phyloP scores from a whole-genome alignment of 2,329 filamentous ascomycete species.

The Exserohilum rostratum region DNA sequence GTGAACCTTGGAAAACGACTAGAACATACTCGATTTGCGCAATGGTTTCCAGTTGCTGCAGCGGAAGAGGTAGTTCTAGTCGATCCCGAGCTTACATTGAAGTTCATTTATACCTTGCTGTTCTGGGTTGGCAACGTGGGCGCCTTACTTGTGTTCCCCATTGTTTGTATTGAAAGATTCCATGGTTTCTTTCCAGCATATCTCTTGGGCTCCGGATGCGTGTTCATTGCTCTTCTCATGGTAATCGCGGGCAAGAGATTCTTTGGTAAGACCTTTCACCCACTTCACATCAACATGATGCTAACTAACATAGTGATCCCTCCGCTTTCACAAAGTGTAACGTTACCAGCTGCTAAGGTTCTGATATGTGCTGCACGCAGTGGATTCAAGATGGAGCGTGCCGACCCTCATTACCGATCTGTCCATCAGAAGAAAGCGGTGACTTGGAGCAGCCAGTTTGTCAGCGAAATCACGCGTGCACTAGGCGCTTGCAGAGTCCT shows the following conservation, averaged over 20 bases:
- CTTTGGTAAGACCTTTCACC: not conserved
- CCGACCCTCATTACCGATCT: conserved; percentile 34
- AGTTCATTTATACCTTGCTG: conserved; percentile 49
- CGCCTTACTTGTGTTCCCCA: conserved; percentile 67
- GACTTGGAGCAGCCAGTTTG: conserved; percentile 34
- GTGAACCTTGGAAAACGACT: not conserved
- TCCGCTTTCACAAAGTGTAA: conserved; percentile 29
- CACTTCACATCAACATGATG: not conserved
- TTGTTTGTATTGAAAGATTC: conserved; percentile 70
- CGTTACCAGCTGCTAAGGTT: conserved; percentile 34
- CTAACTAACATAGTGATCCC: conserved; percentile 12
- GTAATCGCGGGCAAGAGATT: conserved; percentile 47
- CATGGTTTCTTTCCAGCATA: conserved; percentile 71
- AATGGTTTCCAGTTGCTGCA: conserved; percentile 7
- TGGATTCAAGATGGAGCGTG: conserved; percentile 34
- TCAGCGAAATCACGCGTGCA: conserved; percentile 37
- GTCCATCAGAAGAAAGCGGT: conserved; percentile 28
- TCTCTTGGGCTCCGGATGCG: conserved; percentile 66
- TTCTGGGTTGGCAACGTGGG: conserved; percentile 65
- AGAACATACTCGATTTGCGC: not conserved
- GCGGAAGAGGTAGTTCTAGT: conserved; percentile 45
- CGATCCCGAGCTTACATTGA: conserved; percentile 42
- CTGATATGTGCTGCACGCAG: conserved; percentile 35
- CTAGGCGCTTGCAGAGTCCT: conserved; percentile 43
- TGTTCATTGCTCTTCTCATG: conserved; percentile 65